Conservation (phyloP, 208 protist genomes). For the Balamuthia mandrillaris region DNA sequence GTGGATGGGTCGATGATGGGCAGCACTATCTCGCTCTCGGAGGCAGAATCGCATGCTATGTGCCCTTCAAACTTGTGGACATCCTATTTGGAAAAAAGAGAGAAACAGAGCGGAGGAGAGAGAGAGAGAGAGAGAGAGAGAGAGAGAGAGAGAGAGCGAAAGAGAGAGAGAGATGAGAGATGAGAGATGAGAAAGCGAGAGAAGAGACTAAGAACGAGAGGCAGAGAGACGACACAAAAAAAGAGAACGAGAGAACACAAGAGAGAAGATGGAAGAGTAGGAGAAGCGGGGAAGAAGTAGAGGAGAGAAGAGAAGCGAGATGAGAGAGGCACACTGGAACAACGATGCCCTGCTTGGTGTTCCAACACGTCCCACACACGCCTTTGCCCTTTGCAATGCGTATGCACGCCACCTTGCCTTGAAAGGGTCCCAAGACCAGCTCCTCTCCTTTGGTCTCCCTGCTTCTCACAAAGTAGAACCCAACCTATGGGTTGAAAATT, state of each 20-base stretch:
- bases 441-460: slow-evolving; percentile 48
- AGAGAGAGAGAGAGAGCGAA: not conserved
- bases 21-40: slow-evolving; percentile 85
- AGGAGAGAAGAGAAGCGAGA: not conserved
- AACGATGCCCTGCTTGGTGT: slow-evolving; percentile 64
- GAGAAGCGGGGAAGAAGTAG: not conserved
- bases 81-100: slow-evolving; percentile 49
- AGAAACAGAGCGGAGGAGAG: not conserved
- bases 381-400: slow-evolving; percentile 80
- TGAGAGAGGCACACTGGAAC: slow-evolving; percentile 42
- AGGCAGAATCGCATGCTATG: slow-evolving; percentile 86
- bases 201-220: too few species aligned
- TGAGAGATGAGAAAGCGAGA: too few species aligned
- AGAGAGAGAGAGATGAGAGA: not conserved
- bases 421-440: slow-evolving; percentile 88
- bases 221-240: not conserved
- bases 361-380: slow-evolving; percentile 81
- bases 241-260: not conserved
- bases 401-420: slow-evolving; percentile 83
- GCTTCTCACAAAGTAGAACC: slow-evolving; percentile 84
- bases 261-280: not conserved
- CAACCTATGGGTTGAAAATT: slow-evolving; percentile 77
- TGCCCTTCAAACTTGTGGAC: slow-evolving; percentile 88
- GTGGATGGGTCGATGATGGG: slow-evolving; percentile 64
- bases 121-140: not conserved